Evolutionary conservation across 768 basidiomycete genomes (phyloP), one percentile per base, ranked within the genome.

Genomic region (Naematelia aurantialba): DNA sequence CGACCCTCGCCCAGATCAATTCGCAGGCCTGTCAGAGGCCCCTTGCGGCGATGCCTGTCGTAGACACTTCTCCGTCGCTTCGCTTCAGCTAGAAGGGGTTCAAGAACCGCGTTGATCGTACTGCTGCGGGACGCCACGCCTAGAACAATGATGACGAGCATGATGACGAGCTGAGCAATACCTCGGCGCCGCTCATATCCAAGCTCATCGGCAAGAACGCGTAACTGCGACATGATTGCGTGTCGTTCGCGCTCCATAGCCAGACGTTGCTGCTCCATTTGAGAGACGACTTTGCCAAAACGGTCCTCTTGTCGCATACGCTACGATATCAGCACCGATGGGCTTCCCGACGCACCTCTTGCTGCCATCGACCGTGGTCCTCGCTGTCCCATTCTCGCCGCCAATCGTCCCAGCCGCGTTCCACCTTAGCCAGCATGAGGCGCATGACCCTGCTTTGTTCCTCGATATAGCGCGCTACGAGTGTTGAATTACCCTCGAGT

Each of bases 181-280:
- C 91, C 87, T 0, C 96, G 83, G 1, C 91, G 86, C 68, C 94
- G 92, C 76, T 96, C 93, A 51, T 92, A 82, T 0, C 86, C 79
- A 29, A 92, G 91, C 83, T 97, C 92, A 51, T 88, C 86, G 0
- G 87, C 81, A 10, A 98, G 83, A 63, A 85, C 80, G 52, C 88
- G 85, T 5, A 97, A 81, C 29, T 85, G 83, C 0, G 83, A 78
- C n/a, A 85, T 73, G 4, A 97, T 79, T 51, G 85, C 85, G 1
- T 80, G 78, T 52, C 89, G 84, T 58, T 94, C 89, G 24, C 81
- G 76, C 63, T 91, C 87, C 56, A 91, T 72, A 30, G 85, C 80
- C 27, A 80, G 72, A 12, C 85, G 79, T 66, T 89, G 87, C 64
- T 70, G 66, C 60, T 79, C 78, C 21, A 79, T 61, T 27, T 74